Base-by-base conservation (phyloP, 1,284 basidiomycete genomes). In the Irpex sp. region DNA sequence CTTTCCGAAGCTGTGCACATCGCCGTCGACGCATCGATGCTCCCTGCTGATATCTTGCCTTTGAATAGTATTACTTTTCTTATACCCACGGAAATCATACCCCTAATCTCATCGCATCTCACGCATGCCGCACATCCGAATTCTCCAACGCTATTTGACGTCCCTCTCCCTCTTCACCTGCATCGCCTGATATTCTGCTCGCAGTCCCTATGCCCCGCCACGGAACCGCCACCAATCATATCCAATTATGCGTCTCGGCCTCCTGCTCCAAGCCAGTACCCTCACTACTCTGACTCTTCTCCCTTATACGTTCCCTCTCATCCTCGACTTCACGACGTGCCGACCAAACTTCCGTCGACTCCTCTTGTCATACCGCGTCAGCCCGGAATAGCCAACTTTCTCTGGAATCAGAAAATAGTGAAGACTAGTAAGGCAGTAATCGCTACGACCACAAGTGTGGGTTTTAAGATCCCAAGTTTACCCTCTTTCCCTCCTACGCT, bases 31-130 rank as follows among this genome's bases (percentile, higher is more conserved):
- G 11, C n/a, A 47, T n/a, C 44, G 44, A 11, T n/a, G n/a, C 9
- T 47, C n/a, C 44, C 44, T 47, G 44, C n/a, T 47, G n/a, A 13
- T 13, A 47, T 47, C 44, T 47, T n/a, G n/a, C n/a, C 11, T 17
- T 47, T 58, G 51, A 31, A 44, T 19, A 91, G 89, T 64, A 81
- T 91, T 59, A 91, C 90, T 2, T 74, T 77, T 58, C 81, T 92
- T 7, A 83, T 92, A 69, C 88, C 89, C 1, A 77, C 79, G 5
- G 87, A 91, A 65, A 77, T 85, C 13, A 68, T 90, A 26, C 70
- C 82, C 19, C 75, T 82, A 61, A 82, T 87, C 63, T 87, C 82
- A 15, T 85, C 82, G 5, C 87, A 84, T 74, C 74, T 77, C 68
- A 74, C 69, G 67, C 77, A 64, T 63, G 19, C n/a, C 19, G 71